Base-by-base conservation (phyloP, 176 grass and related monocot genomes). In the Juncus inflexus region DNA sequence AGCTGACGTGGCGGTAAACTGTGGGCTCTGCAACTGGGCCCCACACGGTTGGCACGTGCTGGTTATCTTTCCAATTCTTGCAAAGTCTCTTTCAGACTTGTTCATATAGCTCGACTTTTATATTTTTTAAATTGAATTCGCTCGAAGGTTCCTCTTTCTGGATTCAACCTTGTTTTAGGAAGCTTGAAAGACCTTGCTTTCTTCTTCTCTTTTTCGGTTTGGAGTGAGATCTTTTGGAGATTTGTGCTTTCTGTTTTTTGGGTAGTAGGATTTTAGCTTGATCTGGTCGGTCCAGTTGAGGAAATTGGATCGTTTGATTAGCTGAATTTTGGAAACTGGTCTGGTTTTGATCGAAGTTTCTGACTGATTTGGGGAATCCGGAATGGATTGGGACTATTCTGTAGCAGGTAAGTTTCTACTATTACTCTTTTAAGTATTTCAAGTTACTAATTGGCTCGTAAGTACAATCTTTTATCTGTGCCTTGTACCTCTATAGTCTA, bases 61-160 rank as follows among this genome's bases (percentile, higher is more conserved):
- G 40, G 35, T 16, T 5, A 14, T 1, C 3, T 39, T 35, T 69
- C 11, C 2, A 55, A n/a, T 15, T 7, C 28, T 58, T 58, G 40
- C 12, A 37, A 41, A 41, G 12, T 42, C 41, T 70, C 36, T 51
- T 52, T 12, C 43, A 15, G 40, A 64, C 61, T 9, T 47, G 6
- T 47, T 47, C 43, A 47, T 47, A 47, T 47, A 6, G 43, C 43
- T 47, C 43, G 9, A 5, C 43, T 47, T 71, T 40, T 40, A 15
- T 12, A 43, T 3, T 28, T 71, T 71, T 36, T n/a, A 71, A 53
- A 55, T 36, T n/a, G 57, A 53, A 55, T 69, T 52, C 40, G 40
- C 62, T 39, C 4, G 10, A 9, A 42, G n/a, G 38, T 45, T 69
- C n/a, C 11, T 57, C 15, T 28, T 58, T 58, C 6, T 40, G 36